These are phyloP conservation scores for Sclerotinia glacialis DNA, from an alignment of 2,329 filamentous ascomycete genomes.

Conservation along the genomic window DNA sequence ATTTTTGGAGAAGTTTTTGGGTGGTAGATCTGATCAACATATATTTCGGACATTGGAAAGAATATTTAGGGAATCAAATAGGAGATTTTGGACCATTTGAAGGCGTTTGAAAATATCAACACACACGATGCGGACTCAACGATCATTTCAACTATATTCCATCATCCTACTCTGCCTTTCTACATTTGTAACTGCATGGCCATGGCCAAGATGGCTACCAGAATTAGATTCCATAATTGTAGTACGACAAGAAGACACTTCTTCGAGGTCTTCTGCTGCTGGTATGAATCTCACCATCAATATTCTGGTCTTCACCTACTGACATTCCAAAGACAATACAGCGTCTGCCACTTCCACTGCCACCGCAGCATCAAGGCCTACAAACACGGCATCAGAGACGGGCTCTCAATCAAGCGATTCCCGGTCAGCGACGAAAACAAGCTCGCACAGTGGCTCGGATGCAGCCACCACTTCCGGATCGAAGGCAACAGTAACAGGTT, in stretches of 20 bases:
- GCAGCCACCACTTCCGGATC: conserved; percentile 16
- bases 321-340: neutral
- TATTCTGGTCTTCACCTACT: neutral
- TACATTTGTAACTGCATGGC: conserved; percentile 45
- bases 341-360: conserved; percentile 7
- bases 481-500: conserved; percentile 9
- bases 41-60: neutral
- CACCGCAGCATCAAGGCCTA: conserved; percentile 10
- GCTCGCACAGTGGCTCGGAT: neutral
- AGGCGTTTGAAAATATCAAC: conserved; percentile 29
- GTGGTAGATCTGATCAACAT: neutral
- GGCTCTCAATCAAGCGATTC: conserved; percentile 7
- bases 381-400: conserved; percentile 6
- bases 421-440: conserved; percentile 16
- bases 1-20: neutral
- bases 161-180: conserved; percentile 54
- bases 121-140: conserved; percentile 50
- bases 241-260: conserved; percentile 42
- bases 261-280: conserved; percentile 22
- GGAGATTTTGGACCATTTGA: conserved; percentile 5
- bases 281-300: conserved; percentile 13
- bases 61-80: neutral
- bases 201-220: conserved; percentile 57
- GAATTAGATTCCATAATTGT: conserved; percentile 53
- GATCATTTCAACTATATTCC: conserved; percentile 47